Conservation (phyloP, 176 grass and related monocot species). For the Hordeum marinum region DNA sequence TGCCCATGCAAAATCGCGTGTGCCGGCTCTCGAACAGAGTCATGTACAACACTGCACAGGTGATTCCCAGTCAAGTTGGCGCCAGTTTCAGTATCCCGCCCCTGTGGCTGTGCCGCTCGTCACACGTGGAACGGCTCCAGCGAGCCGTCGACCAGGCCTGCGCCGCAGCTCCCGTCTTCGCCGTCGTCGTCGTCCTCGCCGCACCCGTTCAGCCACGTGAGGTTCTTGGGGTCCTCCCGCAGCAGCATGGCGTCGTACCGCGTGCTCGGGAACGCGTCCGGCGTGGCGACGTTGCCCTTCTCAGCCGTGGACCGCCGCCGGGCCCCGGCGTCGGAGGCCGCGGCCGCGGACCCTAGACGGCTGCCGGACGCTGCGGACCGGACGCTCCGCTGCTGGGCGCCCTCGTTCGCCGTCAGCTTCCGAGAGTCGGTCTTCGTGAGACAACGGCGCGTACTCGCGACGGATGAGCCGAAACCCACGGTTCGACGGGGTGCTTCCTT, state of each 20-base stretch:
- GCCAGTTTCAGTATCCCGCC: slow-evolving; percentile 5
- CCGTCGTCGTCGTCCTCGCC: not conserved
- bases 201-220: slow-evolving; percentile 37
- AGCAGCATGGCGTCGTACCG: slow-evolving; percentile 52
- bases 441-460: not conserved
- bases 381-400: not conserved
- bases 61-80: not conserved
- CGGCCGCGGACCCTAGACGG: not conserved
- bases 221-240: slow-evolving; percentile 42
- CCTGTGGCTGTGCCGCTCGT: not conserved
- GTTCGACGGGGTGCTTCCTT: not conserved
- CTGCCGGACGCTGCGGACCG: not conserved
- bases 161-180: not conserved
- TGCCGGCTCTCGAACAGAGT: not conserved
- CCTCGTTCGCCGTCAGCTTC: not conserved
- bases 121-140: slow-evolving; percentile 5
- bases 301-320: not conserved
- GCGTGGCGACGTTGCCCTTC: not conserved
- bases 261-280: slow-evolving; percentile 36
- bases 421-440: not conserved
- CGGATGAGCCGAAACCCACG: not conserved
- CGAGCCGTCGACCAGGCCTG: slow-evolving; percentile 3
- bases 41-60: not conserved
- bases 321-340: not conserved
- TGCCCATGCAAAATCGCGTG: not conserved